Base-by-base conservation (phyloP, 2,329 filamentous ascomycete genomes). In the Colletotrichum sojae region DNA sequence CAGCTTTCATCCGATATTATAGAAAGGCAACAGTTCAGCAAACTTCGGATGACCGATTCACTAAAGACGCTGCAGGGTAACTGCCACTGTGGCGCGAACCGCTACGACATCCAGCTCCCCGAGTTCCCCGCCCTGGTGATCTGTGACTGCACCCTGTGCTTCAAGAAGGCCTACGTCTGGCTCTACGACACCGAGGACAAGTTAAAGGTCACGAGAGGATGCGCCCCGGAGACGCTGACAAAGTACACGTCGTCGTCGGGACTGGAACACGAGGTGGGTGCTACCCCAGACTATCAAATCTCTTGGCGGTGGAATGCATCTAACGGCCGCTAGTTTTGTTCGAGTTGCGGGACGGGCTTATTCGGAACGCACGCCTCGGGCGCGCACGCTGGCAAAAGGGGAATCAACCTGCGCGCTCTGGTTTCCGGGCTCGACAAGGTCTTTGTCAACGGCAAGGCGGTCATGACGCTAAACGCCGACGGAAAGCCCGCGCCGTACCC, bases 61-160 rank as follows among this genome's bases (percentile, higher is more conserved):
- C 25, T 46, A 8, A 13, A 31, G 40, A 58, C 52, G 15, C 69
- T 63, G 36, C 63, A 58, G 22, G 76, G 75, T 16, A 77, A 78
- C 62, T 78, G 77, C 62, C 76, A 78, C 65, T 78, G 77, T 65
- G 77, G 76, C 4, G 53, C 57, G 4, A 76, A 75, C 48, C 75
- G 76, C 36, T 78, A 73, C 31, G 71, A 74, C 27, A 8, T 78
- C 3, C 16, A 57, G 3, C 6, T 70, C 2, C 58, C 71, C 1
- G 53, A 69, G 4, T 69, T 69, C 22, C 61, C 43, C 3, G 40
- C 58, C 0, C 70, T 71, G 0, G 63, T 71, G 0, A 46, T 70
- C 1, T 79, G 76, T 60, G 43, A 65, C 22, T 78, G 76, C 58
- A 67, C 55, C 3, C 71, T 75, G n/a, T 79, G 76, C 51, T 18